A percentile compares a stretch with the other conserved stretches of the same genome.
These are phyloP conservation scores for Zoysia pacifica DNA, from an alignment of 176 grass and related monocot species.

Conservation along the genomic window DNA sequence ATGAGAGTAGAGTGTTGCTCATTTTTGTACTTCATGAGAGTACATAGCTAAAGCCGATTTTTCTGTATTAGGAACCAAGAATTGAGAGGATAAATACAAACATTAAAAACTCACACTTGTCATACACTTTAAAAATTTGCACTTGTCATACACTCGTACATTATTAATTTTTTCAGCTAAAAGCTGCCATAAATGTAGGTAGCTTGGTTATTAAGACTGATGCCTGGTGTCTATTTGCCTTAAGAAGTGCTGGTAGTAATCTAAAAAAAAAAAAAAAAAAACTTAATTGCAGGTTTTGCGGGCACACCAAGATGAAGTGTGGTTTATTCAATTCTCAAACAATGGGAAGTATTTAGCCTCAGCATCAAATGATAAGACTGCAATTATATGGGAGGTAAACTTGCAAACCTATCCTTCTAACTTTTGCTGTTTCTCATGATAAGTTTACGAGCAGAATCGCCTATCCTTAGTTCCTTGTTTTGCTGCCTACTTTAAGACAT, in stretches of 20 bases:
- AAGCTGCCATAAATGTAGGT: neutral
- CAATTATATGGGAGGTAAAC: constrained; percentile 98
- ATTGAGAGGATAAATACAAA: neutral
- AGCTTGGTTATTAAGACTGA: constrained; percentile 10
- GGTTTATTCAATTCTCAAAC: constrained; percentile 94
- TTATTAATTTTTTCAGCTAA: neutral
- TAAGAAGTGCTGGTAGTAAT: constrained; percentile 26
- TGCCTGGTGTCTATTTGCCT: constrained; percentile 28
- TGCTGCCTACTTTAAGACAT: no score
- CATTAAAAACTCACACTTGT: neutral
- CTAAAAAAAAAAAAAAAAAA: neutral
- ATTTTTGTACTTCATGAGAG: neutral
- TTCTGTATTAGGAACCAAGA: neutral
- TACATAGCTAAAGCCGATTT: neutral
- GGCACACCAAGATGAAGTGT: constrained; percentile 83
- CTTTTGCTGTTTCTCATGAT: constrained; percentile 14
- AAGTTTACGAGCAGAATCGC: neutral
- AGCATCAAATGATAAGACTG: constrained; percentile 75
- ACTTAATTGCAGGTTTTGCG: constrained; percentile 56
- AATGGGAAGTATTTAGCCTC: constrained; percentile 86
- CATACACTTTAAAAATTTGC: neutral
- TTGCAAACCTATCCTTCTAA: constrained; percentile 28
- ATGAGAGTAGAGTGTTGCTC: neutral
- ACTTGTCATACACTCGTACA: neutral
- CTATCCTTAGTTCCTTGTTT: neutral